Conservation (phyloP, 1,284 basidiomycete genomes). For the Melanopsichium pennsylvanicum region DNA sequence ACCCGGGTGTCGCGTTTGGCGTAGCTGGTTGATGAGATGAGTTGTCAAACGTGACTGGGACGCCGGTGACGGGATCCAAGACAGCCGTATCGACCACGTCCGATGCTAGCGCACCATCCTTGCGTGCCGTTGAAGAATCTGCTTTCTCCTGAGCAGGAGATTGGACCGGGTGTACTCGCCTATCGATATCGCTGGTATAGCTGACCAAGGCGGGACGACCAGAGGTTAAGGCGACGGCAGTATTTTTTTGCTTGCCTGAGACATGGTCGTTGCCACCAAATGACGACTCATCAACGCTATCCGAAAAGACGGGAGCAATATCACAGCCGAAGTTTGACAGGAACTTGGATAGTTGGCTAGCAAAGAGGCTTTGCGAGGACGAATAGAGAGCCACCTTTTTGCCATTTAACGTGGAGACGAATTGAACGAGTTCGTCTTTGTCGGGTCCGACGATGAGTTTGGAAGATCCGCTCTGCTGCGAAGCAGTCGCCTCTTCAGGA, state of each 20-base stretch:
- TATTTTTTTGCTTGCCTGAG: slow-evolving; percentile 29
- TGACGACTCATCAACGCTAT: slow-evolving; percentile 19
- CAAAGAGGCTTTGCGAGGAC: slow-evolving; percentile 28
- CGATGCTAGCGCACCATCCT: neutral
- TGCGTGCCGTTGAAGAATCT: neutral
- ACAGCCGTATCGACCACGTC: slow-evolving; percentile 33
- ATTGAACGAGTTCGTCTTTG: slow-evolving; percentile 30
- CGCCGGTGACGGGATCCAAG: slow-evolving; percentile 54
- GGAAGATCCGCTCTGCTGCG: neutral
- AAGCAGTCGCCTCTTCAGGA: neutral
- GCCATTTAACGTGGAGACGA: slow-evolving; percentile 15
- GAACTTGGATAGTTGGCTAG: slow-evolving; percentile 20
- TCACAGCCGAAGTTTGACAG: slow-evolving; percentile 34
- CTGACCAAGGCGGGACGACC: slow-evolving; percentile 45
- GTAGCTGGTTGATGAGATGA: neutral
- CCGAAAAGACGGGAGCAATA: slow-evolving; percentile 32
- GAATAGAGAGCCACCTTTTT: slow-evolving; percentile 51
- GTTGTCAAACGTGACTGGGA: slow-evolving; percentile 44
- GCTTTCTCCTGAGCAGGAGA: neutral
- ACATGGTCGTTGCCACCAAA: slow-evolving; percentile 7
- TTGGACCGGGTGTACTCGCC: slow-evolving; percentile 8
- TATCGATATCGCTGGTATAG: slow-evolving; percentile 46
- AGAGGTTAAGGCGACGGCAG: slow-evolving; percentile 46
- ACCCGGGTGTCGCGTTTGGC: neutral
- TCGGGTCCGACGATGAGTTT: slow-evolving; percentile 14